These are phyloP conservation scores for Fusarium virguliforme DNA, from an alignment of 2,329 filamentous ascomycete species.

Conservation along the genomic window DNA sequence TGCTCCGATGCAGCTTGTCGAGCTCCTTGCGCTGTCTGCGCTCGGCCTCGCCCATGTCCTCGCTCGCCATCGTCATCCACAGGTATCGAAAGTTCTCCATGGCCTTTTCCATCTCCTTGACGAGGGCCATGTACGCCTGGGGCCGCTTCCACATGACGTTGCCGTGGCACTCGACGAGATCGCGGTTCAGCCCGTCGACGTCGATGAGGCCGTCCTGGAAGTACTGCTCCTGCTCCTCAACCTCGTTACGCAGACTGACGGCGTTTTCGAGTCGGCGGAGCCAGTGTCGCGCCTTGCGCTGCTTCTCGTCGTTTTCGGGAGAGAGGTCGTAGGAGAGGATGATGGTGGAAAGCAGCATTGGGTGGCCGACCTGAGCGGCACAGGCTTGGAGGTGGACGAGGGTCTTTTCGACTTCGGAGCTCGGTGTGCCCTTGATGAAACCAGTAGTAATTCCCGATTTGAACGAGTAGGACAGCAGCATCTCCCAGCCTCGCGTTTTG, in stretches of 20 bases:
- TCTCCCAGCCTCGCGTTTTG: slow-evolving; percentile 75
- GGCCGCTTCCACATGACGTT: slow-evolving; percentile 76
- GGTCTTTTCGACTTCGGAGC: slow-evolving; percentile 67
- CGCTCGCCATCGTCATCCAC: slow-evolving; percentile 43
- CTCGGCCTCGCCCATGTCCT: slow-evolving; percentile 45
- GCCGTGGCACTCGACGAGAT: slow-evolving; percentile 75
- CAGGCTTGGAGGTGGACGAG: slow-evolving; percentile 68
- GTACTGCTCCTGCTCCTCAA: slow-evolving; percentile 70
- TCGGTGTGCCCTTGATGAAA: slow-evolving; percentile 74
- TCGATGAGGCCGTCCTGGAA: slow-evolving; percentile 69
- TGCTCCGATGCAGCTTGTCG: slow-evolving; percentile 67
- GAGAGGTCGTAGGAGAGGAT: slow-evolving; percentile 73
- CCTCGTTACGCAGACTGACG: slow-evolving; percentile 73
- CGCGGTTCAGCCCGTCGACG: slow-evolving; percentile 73
- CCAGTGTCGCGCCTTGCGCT: slow-evolving; percentile 76
- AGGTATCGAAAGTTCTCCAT: slow-evolving; percentile 62
- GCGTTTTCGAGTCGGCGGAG: slow-evolving; percentile 74
- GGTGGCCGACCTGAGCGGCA: slow-evolving; percentile 68
- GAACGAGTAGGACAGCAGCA: slow-evolving; percentile 74
- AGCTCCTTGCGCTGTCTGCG: slow-evolving; percentile 55
- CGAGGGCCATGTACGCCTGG: slow-evolving; percentile 72
- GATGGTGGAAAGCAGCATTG: slow-evolving; percentile 72
- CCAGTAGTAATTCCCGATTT: slow-evolving; percentile 70
- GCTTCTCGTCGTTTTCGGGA: slow-evolving; percentile 71
- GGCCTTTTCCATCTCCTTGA: slow-evolving; percentile 64